Evolutionary conservation across 2,329 filamentous ascomycete genomes (phyloP), one percentile per base, ranked within the genome.

Genomic region (Monosporascus sp.): DNA sequence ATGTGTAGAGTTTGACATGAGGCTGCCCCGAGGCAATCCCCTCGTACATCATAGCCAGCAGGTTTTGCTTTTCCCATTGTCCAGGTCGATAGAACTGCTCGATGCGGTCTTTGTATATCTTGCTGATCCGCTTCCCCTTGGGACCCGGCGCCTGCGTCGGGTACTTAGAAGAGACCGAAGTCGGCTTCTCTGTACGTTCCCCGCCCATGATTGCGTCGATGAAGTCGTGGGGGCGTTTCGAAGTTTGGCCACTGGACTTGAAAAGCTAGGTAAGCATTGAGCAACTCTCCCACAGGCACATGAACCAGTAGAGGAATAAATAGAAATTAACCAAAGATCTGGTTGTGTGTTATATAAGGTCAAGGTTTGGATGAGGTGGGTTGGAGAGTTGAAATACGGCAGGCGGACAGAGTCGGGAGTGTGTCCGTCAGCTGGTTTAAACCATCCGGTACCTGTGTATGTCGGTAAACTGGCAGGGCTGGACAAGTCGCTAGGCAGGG

Each of bases 81-180:
- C 91, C 91, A 48, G 75, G 77, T 55, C 82, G 82, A 55, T 89
- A 91, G 73, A 97, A 96, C 65, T 89, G 86, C 56, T 81, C 78
- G 66, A 97, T 86, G 51, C 93, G 86, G 62, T 90, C 86, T 65
- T 85, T 87, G 74, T 96, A 95, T 71, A 97, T 90, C 68, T 82
- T 83, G 62, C 86, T 80, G 70, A 96, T 97, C 68, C 88, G 84
- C 72, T 94, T 88, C 59, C 90, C 90, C 50, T 85, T 78, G 20
- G 82, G 82, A 54, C 70, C 73, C 31, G 73, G 66, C 31, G 77
- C 79, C 58, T 75, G 76, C 54, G 74, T 59, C n/a, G 80, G 79
- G 58, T 82, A 83, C 57, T 77, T 75, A 68, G 70, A 68, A 65
- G 72, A 65, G 58, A 71, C 63, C 62, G 73, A 72, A 69, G 74